These are phyloP conservation scores for Ceratocystis destructans DNA, from an alignment of 2,329 filamentous ascomycete species.

Conservation along the genomic window DNA sequence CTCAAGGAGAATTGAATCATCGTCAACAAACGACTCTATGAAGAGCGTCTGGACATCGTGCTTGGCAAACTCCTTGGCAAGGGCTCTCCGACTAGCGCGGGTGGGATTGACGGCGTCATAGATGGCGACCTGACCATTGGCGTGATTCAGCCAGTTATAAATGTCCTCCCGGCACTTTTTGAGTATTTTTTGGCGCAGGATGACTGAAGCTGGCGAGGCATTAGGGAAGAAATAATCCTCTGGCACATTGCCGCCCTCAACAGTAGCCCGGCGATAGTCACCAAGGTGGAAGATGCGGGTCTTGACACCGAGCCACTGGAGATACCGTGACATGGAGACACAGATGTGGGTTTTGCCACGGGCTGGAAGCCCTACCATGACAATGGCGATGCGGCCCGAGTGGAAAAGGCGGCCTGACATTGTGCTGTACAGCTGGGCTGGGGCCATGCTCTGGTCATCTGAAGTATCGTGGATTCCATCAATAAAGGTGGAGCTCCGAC, in stretches of 20 bases:
- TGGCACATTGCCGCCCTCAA: slow-evolving; percentile 71
- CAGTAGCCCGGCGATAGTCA: slow-evolving; percentile 85
- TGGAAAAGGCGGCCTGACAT: slow-evolving; percentile 96
- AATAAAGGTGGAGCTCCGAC: slow-evolving; percentile 89
- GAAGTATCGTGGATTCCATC: slow-evolving; percentile 93
- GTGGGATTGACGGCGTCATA: slow-evolving; percentile 97
- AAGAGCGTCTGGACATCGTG: slow-evolving; percentile 95
- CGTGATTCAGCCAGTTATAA: slow-evolving; percentile 87
- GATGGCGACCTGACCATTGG: slow-evolving; percentile 95
- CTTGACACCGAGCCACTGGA: slow-evolving; percentile 95
- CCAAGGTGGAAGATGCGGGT: slow-evolving; percentile 95
- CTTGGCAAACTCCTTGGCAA: slow-evolving; percentile 95
- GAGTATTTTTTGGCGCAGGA: slow-evolving; percentile 89
- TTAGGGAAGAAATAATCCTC: slow-evolving; percentile 98
- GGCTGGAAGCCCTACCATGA: slow-evolving; percentile 87
- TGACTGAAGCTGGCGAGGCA: slow-evolving; percentile 80
- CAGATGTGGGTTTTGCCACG: slow-evolving; percentile 96
- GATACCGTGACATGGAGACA: slow-evolving; percentile 84
- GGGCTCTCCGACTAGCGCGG: slow-evolving; percentile 61
- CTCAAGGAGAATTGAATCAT: slow-evolving; percentile 85
- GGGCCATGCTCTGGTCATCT: slow-evolving; percentile 69
- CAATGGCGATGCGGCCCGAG: slow-evolving; percentile 91
- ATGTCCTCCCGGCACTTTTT: slow-evolving; percentile 97
- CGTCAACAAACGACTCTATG: slow-evolving; percentile 89
- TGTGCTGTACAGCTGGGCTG: slow-evolving; percentile 93